A percentile compares a stretch with the other conserved stretches of the same genome.
Conservation (phyloP, 106 monocot species). For the Dendrobium nobile region DNA sequence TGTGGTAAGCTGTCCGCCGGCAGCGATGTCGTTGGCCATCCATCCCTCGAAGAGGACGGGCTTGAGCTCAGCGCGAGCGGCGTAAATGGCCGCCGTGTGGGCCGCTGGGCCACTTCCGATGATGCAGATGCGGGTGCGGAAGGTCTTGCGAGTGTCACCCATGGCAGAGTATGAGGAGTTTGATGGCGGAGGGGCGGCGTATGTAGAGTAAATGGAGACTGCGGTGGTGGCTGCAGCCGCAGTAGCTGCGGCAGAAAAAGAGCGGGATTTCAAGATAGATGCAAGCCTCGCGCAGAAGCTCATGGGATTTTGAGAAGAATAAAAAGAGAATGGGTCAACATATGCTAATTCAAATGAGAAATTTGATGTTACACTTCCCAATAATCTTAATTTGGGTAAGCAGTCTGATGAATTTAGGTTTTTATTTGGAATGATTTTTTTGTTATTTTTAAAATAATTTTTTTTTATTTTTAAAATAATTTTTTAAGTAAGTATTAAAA, state of each 20-base stretch:
- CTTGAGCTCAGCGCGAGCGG: conserved; percentile 74
- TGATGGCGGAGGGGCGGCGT: background rate
- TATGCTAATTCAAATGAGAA: background rate
- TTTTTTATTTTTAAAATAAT: too few relatives aligned
- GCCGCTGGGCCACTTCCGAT: conserved; percentile 92
- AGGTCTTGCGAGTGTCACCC: conserved; percentile 10
- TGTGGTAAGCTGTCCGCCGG: conserved; percentile 92
- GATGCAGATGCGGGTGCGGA: conserved; percentile 71
- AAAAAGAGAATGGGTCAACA: background rate
- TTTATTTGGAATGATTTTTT: too few relatives aligned
- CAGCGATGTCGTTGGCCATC: conserved; percentile 85
- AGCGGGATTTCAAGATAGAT: conserved; percentile 18
- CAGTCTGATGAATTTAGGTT: too few relatives aligned
- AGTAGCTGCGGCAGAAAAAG: conserved; percentile 1
- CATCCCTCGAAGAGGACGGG: conserved; percentile 92
- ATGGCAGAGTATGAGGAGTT: conserved; percentile 7
- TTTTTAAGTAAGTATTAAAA: too few relatives aligned
- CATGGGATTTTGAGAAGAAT: conserved; percentile 11
- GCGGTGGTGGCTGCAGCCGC: conserved; percentile 6
- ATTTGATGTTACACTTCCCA: too few relatives aligned
- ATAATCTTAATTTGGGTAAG: too few relatives aligned
- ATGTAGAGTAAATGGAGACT: background rate
- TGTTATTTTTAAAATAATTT: too few relatives aligned
- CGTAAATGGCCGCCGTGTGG: conserved; percentile 93
- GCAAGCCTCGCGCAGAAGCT: conserved; percentile 16